phyloP scores from a whole-genome alignment of 371 early-diverging fungal species.

The Globomyces sp. region DNA sequence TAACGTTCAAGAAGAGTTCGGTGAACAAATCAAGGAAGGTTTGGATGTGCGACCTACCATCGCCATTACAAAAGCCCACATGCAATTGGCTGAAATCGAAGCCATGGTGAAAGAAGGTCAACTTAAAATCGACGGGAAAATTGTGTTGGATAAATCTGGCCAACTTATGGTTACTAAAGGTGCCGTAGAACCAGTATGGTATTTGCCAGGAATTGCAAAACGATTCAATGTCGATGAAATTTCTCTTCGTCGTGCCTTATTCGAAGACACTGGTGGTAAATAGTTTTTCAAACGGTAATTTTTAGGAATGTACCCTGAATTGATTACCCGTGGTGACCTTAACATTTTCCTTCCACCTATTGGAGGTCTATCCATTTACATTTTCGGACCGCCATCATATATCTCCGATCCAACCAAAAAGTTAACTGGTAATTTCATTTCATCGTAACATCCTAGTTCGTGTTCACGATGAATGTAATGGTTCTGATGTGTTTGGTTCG shows the following conservation, averaged over 20 bases:
- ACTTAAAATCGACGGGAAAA: slow-evolving; percentile 75
- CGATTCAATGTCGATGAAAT: slow-evolving; percentile 88
- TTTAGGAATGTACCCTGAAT: slow-evolving; percentile 83
- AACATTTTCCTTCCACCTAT: slow-evolving; percentile 95
- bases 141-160: slow-evolving; percentile 74
- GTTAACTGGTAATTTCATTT: slow-evolving; percentile 48
- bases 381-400: slow-evolving; percentile 84
- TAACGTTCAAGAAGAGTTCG: slow-evolving; percentile 62
- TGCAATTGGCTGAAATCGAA: slow-evolving; percentile 90
- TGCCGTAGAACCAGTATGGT: slow-evolving; percentile 97
- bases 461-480: slow-evolving; percentile 69
- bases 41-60: slow-evolving; percentile 91
- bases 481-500: slow-evolving; percentile 88
- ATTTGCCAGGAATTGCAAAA: slow-evolving; percentile 86
- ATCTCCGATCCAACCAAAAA: slow-evolving; percentile 79
- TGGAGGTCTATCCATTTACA: slow-evolving; percentile 90
- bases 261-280: slow-evolving; percentile 72
- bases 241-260: slow-evolving; percentile 78
- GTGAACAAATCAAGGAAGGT: slow-evolving; percentile 64
- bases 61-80: slow-evolving; percentile 92
- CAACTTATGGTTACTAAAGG: slow-evolving; percentile 90
- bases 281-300: too few species aligned
- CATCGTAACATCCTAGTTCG: slow-evolving; percentile 45
- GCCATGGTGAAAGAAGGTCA: slow-evolving; percentile 63
- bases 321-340: slow-evolving; percentile 90